These are phyloP conservation scores for Byssochlamys sp. DNA, from an alignment of 2,329 filamentous ascomycete genomes.

Conservation along the genomic window DNA sequence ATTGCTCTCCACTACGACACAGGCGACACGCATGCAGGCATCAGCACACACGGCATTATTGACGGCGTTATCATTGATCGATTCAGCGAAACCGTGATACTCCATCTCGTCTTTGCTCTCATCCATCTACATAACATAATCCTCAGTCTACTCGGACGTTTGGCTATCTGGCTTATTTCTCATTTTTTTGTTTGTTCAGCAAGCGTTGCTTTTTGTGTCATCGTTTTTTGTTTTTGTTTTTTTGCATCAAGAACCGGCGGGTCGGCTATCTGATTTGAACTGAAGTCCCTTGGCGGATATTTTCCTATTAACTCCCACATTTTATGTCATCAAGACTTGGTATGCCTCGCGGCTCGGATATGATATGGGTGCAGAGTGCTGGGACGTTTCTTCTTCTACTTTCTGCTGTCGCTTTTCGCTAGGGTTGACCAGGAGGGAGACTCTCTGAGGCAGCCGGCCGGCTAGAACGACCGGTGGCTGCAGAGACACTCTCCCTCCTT, in stretches of 20 bases:
- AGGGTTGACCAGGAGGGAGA: constrained; percentile 8
- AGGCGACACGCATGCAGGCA: constrained; percentile 32
- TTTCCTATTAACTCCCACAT: constrained; percentile 27
- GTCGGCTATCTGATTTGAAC: constrained; percentile 35
- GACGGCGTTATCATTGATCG: constrained; percentile 45
- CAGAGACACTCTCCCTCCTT: constrained; percentile 12
- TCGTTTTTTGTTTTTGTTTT: constrained; percentile 2
- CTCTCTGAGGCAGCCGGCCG: constrained; percentile 6
- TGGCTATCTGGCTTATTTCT: constrained; percentile 29
- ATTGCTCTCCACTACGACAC: constrained; percentile 27
- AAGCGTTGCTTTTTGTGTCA: constrained; percentile 36
- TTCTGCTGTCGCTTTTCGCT: constrained; percentile 20
- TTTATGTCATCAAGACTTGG: constrained; percentile 41
- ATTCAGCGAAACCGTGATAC: constrained; percentile 37
- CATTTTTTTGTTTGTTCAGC: constrained; percentile 37
- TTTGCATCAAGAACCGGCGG: constrained; percentile 40
- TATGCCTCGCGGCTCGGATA: constrained; percentile 41
- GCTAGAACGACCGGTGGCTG: constrained; percentile 9
- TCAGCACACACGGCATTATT: constrained; percentile 42
- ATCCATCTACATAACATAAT: constrained; percentile 37
- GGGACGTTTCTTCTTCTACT: constrained; percentile 19
- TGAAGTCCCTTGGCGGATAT: constrained; percentile 26
- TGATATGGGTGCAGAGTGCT: constrained; percentile 32
- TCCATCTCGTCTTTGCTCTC: constrained; percentile 29
- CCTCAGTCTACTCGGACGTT: constrained; percentile 33